Base-by-base conservation (phyloP, 2,329 filamentous ascomycete genomes). In the Dactylellina haptotyla region DNA sequence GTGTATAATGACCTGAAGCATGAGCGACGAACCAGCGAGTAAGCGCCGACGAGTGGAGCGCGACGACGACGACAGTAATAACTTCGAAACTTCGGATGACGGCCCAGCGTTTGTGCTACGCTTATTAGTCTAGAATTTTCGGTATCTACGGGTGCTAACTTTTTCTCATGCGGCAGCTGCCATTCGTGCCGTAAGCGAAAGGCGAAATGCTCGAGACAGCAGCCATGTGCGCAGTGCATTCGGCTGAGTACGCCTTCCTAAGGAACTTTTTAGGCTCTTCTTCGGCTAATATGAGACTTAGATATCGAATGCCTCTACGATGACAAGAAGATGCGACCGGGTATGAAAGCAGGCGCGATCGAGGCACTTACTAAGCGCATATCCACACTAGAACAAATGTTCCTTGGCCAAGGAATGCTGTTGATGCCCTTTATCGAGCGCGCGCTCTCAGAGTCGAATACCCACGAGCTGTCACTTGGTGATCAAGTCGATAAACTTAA, bases 301-400 rank as follows among this genome's bases (percentile, higher is more conserved):
- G 46, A 30, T 30, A 28, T 50, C 9, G 46, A 48, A 14, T 50
- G 46, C n/a, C 23, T 50, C 20, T 50, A 28, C 23, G 46, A 50
- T 50, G 46, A 28, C 2, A 50, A 30, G 46, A 50, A 50, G 20
- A 16, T 18, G 23, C 26, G 20, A 18, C 46, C 46, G n/a, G 46
- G 20, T 50, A 50, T 50, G 23, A 50, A 14, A n/a, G 20, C 46
- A 4, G 46, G 46, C 20, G 46, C 20, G 9, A 28, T 50, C 25
- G 46, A 50, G 46, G 46, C 25, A 14, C 46, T 50, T n/a, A 26
- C 20, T 2, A 20, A 25, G 8, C 46, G 46, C 20, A 9, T 50
- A 50, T 50, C 46, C 3, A 30, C 46, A 12, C 20, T 50, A 14
- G 46, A 50, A 30, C 46, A 50, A 50, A 50, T 50, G 46, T 50